Evolutionary conservation across 2,329 filamentous ascomycete species (phyloP), one percentile per base, ranked within the genome.

Genomic region (Aspergillus udagawae): DNA sequence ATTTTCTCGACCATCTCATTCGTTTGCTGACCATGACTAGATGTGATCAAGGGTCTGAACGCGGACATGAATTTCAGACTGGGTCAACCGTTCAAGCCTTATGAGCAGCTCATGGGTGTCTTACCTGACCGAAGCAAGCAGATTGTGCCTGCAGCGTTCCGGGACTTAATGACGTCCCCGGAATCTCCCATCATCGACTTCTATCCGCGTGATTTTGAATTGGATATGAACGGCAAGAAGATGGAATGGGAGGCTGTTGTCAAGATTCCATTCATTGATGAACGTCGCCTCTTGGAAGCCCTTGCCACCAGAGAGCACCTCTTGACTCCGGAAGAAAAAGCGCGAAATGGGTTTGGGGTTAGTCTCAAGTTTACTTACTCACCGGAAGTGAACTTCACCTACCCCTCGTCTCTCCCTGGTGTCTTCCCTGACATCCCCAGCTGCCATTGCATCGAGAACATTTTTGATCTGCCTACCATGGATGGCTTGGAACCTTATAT

Each of bases 141-240:
- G 72, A 97, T 97, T 68, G 94, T 99, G 1, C 94, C 94, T 1
- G 75, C 77, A 38, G 86, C 92, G 3, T 97, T 96, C 74, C 91
- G 94, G 75, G 86, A 91, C 27, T 81, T 99, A 51, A 99, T 99
- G 94, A 97, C 91, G 1, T 90, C 90, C 55, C 82, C 88, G 1
- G 84, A 89, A 17, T 97, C 93, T 17, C 92, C 94, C 1, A 99
- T 99, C 72, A 89, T 96, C 68, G 94, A 99, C 71, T 99, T 99
- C 73, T 99, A 99, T 68, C 94, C 94, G 2, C 85, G 93, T 66
- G 94, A 99, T 67, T 99, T 99, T 68, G 91, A 95, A 63, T 82
- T 99, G 44, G 95, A 99, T 72, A 97, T 99, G 94, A 97, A 99
- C 67, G 95, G 94, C 58, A 99, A 99, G 80, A 99, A 96, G 79